Evolutionary conservation across 139 green algal species (phyloP).

Genomic region (Pedinophyceae sp.): DNA sequence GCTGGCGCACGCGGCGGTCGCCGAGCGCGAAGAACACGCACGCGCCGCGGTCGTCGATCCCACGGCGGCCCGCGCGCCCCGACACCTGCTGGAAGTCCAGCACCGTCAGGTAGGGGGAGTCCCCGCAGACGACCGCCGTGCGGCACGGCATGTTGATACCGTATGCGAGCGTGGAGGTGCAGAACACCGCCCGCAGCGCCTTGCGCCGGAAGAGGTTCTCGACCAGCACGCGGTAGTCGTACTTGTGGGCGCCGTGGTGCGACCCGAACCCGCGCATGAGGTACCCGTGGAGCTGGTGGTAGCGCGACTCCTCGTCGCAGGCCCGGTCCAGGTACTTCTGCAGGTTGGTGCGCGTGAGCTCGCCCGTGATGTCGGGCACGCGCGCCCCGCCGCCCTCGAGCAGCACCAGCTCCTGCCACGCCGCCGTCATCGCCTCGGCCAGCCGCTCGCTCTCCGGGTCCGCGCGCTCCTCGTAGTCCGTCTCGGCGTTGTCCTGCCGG

Average conservation of each 20-base stretch:
- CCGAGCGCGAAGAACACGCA: constrained; percentile 10
- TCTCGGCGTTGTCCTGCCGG: no score
- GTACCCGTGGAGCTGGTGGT: constrained; percentile 10
- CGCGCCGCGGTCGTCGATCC: constrained; percentile 13
- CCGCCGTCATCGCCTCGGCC: constrained; percentile 7
- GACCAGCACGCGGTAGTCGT: constrained; percentile 23
- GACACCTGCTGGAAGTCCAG: constrained; percentile 35
- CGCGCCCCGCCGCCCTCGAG: background rate
- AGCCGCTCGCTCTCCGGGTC: constrained; percentile 1
- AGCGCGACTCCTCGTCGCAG: constrained; percentile 7
- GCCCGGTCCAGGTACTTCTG: background rate
- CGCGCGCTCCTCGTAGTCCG: no score
- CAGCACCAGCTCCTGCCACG: constrained; percentile 9
- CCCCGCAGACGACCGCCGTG: constrained; percentile 24
- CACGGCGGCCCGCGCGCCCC: constrained; percentile 23
- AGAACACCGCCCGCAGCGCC: constrained; percentile 25
- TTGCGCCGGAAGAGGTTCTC: constrained; percentile 30
- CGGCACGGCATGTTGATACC: constrained; percentile 43
- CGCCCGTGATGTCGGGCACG: background rate
- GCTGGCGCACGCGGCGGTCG: background rate
- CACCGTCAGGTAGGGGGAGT: constrained; percentile 22
- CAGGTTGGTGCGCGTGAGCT: background rate
- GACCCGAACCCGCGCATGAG: constrained; percentile 23
- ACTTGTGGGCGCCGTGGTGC: constrained; percentile 29
- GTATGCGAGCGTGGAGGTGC: constrained; percentile 31